phyloP scores from a whole-genome alignment of 306 rosid species.

The Prunus mume region DNA sequence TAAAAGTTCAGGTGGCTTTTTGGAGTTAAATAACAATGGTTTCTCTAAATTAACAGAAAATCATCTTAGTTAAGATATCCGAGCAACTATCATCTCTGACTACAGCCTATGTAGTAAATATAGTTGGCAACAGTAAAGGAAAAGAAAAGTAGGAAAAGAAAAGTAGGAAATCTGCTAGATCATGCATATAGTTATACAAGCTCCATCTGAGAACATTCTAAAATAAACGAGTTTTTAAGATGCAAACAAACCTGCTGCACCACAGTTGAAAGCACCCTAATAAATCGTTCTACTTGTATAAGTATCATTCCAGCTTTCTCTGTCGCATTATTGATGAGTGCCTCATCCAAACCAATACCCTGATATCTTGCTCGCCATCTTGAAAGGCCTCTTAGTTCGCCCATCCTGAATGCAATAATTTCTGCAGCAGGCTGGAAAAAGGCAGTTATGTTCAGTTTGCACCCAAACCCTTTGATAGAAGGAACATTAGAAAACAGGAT shows the following conservation, averaged over 20 bases:
- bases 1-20: neutral
- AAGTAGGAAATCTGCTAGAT: conserved; percentile 4
- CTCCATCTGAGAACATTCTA: conserved; percentile 1
- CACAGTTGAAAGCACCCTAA: conserved; percentile 89
- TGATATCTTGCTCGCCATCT: conserved; percentile 87
- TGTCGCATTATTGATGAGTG: conserved; percentile 63
- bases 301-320: conserved; percentile 95
- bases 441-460: conserved; percentile 28
- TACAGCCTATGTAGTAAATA: neutral
- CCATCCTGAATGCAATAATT: conserved; percentile 90
- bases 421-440: conserved; percentile 85
- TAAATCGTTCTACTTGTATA: conserved; percentile 89
- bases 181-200: conserved; percentile 7
- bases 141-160: neutral
- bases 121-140: neutral
- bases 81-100: too few relatives aligned
- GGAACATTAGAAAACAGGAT: conserved; percentile 1
- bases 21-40: neutral
- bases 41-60: neutral
- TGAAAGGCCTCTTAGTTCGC: conserved; percentile 92
- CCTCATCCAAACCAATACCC: conserved; percentile 81
- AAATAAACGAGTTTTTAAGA: conserved; percentile 1
- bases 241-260: conserved; percentile 74
- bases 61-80: neutral
- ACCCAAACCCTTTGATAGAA: conserved; percentile 8